phyloP scores from a whole-genome alignment of 2,329 filamentous ascomycete genomes.

The Balansia obtecta region DNA sequence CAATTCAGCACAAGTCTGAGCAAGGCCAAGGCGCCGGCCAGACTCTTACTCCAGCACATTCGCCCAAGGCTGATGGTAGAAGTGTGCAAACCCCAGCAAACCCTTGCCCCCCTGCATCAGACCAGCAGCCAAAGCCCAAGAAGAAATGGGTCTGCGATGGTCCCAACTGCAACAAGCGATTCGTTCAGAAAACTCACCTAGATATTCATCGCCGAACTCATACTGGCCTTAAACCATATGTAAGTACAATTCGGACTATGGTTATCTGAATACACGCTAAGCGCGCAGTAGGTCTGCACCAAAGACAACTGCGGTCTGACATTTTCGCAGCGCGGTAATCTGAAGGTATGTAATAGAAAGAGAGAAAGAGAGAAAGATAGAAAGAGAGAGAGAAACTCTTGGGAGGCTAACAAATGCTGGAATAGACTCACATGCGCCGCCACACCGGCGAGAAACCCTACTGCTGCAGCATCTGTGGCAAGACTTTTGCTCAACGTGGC shows the following conservation, averaged over 20 bases:
- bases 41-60: conserved; percentile 12
- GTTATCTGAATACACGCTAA: neutral
- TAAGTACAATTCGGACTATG: conserved; percentile 31
- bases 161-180: conserved; percentile 65
- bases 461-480: conserved; percentile 65
- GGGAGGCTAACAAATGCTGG: neutral
- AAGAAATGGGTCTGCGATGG: conserved; percentile 66
- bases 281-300: conserved; percentile 44
- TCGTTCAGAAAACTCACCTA: conserved; percentile 84
- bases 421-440: conserved; percentile 69
- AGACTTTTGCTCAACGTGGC: conserved; percentile 72
- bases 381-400: too few species aligned
- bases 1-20: conserved; percentile 58
- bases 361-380: too few species aligned
- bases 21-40: conserved; percentile 18
- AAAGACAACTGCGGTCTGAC: conserved; percentile 60
- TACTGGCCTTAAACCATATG: conserved; percentile 82
- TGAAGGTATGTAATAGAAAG: conserved; percentile 71
- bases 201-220: conserved; percentile 83
- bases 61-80: conserved; percentile 6
- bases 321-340: conserved; percentile 84
- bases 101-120: conserved; percentile 16
- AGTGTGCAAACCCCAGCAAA: conserved; percentile 16
- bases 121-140: conserved; percentile 17
- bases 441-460: conserved; percentile 85